Evolutionary conservation across 352 stramenopile genomes (phyloP), one percentile per base, ranked within the genome.

Genomic region (Globisporangium orthogonon): DNA sequence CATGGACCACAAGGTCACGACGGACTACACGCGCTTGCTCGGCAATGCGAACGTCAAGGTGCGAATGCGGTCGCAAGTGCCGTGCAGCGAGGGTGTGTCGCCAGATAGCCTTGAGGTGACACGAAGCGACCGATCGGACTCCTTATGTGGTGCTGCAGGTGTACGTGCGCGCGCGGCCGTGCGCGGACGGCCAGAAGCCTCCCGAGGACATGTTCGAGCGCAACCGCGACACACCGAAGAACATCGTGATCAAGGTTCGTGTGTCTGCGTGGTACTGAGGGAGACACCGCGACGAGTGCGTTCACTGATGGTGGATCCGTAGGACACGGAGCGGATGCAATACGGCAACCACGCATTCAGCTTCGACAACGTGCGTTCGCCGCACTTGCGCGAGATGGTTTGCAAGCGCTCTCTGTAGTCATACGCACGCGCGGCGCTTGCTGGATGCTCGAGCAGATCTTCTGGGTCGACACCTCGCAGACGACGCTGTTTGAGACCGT

Each of bases 1-100:
- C 23, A 93, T 93, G 83, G 83, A 90, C 63, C 83, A 93, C 70
- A 93, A 89, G 61, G 78, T 93, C 66, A 90, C 83, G 49, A 91
- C 79, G 10, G 83, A 93, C 63, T 93, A 93, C 71, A 93, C 83
- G 30, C 77, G 83, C 35, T 62, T 89, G 59, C 73, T 87, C 9
- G 78, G 67, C 37, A 89, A 90, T 47, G 74, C 81, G 15, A 91
- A 90, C 58, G 81, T 93, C 66, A 93, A 93, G 66, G 80, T 82
- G 28, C 30, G 46, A 23, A 23, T 6, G 29, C 7, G 4, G 44
- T 29, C 7, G 44, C 7, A 13, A 43, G 11, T 4, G 35, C 0
- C 7, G 35, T 11, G 10, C 10, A 41, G 35, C 7, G 35, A 41
- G 35, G 11, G 35, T 41, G 10, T 1, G 7, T 7, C 35, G 11